Base-by-base conservation (phyloP, 2,329 filamentous ascomycete genomes). In the Phyllosticta citrichinensis region DNA sequence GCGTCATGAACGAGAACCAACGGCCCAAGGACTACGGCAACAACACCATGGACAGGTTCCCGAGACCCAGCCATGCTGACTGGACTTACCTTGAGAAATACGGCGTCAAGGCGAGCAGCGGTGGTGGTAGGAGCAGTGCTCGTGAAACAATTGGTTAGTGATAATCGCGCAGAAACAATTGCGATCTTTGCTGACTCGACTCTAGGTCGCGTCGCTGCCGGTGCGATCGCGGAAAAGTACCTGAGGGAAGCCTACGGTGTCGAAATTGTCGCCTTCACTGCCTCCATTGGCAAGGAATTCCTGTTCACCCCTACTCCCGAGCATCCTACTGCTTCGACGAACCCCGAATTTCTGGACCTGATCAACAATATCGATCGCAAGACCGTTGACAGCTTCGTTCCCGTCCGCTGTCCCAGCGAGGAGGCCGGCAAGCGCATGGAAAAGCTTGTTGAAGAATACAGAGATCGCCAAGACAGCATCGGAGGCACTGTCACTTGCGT, bases 81-180 rank as follows among this genome's bases (percentile, higher is more conserved):
- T 97, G 88, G 84, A 97, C 94, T 63, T 97, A 97, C 77, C 81
- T 96, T 63, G 89, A 96, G 75, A 97, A 97, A 79, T 99, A 99
- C 74, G 93, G 93, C 62, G 86, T 95, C 67, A 95, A 95, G 80
- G 91, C 94, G 47, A 89, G 85, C 73, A 91, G 87, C 64, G 93
- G 94, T 62, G 93, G 94, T 67, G 93, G 94, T 59, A 83, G 94
- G 64, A 92, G 88, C 73, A 92, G 87, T 73, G 94, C 94, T n/a
- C 82, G 93, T 65, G 93, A 97, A 81, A 97, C 93, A 11, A 96
- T 97, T 71, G 91, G 88, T 83, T 71, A 60, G 69, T 40, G 19
- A 12, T 5, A 40, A 24, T 27, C 27, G 33, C 61, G 50, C 30
- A 62, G 22, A 8, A 24, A 12, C 11, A 12, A 35, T 27, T 8